phyloP scores from a whole-genome alignment of 768 basidiomycete genomes.

The Trametes coccinea region DNA sequence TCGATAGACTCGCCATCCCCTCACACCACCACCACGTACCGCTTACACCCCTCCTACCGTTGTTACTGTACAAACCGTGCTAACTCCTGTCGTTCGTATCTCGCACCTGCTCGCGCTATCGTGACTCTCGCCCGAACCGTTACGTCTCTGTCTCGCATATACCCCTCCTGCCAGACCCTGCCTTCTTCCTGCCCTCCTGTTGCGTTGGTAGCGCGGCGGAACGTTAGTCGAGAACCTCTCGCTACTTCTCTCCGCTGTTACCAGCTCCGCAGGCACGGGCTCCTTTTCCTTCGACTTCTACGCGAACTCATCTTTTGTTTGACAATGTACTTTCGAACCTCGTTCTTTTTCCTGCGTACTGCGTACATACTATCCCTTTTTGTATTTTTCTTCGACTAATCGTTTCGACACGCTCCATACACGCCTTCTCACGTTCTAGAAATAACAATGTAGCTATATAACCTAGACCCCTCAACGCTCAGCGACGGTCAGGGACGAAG shows the following conservation, averaged over 20 bases:
- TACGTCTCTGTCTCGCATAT: background rate
- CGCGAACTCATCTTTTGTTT: too few species aligned
- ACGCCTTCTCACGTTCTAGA: conserved; percentile 1
- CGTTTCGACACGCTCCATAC: background rate
- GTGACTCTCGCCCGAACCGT: background rate
- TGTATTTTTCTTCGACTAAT: background rate
- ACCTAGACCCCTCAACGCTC: too few species aligned
- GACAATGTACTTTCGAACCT: too few species aligned
- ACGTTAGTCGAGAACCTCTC: too few species aligned
- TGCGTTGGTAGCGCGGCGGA: too few species aligned
- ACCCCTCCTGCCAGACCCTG: background rate
- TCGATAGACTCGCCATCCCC: background rate
- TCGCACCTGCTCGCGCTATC: conserved; percentile 14
- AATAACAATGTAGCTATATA: background rate
- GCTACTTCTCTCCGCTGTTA: too few species aligned
- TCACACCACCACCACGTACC: background rate
- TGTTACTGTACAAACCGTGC: conserved; percentile 3
- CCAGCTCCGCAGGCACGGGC: too few species aligned
- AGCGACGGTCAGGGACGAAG: too few species aligned
- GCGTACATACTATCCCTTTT: background rate
- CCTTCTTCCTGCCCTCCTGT: background rate
- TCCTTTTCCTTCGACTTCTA: too few species aligned
- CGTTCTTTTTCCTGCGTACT: background rate
- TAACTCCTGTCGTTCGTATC: conserved; percentile 8
- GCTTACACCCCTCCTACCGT: background rate